Base-by-base conservation (phyloP, 1,284 basidiomycete genomes). In the Rhodotorula sp. region DNA sequence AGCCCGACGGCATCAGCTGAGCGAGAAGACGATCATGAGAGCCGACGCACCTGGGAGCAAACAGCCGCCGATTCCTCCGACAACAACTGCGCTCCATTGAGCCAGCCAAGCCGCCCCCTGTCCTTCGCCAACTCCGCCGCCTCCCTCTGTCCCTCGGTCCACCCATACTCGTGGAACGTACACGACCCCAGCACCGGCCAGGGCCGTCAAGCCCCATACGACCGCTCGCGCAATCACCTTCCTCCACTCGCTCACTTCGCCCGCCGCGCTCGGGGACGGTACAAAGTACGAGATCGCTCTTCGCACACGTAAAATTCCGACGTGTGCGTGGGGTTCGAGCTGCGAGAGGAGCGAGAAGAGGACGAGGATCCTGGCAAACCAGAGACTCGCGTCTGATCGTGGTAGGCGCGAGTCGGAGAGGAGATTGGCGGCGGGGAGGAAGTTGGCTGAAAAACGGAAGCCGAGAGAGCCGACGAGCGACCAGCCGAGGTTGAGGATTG, bases 381-480 rank as follows among this genome's bases (percentile, higher is more conserved):
- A 61, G 44, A 79, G 63, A 72, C 71, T 76, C 7, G 56, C 64
- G 62, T 79, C 77, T 1, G 67, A 64, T 8, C 69, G 64, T 0
- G 75, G 77, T 9, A 79, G 66, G 28, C 60, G 31, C 28, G 65
- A 44, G 31, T 72, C 72, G 7, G 65, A 60, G 34, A 79, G 69
- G n/a, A 78, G 57, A 65, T 78, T 76, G 40, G 73, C 57, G 20
- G 60, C 46, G 2, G 68, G 68, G 30, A 47, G 37, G 40, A 24
- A 31, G 30, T 30, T 18, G 58, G 40, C 40, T 16, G 30, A 18
- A 2, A 52, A 11, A 1, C 69, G 50, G 52, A 79, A 56, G 13
- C 69, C 74, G 51, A 77, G 59, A 28, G 77, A 72, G 9, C 77
- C 77, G 37, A 78, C 74, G 34, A 78, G 70, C 9, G 75, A 77